phyloP scores from a whole-genome alignment of 2,329 filamentous ascomycete genomes.

The Alternaria incomplexa region DNA sequence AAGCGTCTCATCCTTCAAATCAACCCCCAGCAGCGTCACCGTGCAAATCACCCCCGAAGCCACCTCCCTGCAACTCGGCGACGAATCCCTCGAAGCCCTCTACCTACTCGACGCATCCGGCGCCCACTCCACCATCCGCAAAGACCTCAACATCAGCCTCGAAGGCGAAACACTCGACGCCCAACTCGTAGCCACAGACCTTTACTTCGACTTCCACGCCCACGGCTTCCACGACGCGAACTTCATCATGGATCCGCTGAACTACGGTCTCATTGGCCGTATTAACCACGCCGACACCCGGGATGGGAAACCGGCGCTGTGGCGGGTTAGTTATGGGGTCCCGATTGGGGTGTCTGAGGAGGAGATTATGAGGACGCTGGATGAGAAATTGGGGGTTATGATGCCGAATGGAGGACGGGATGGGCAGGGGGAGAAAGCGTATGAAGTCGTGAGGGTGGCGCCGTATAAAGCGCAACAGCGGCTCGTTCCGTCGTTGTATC shows the following conservation, averaged over 20 bases:
- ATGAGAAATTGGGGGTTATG: constrained; percentile 39
- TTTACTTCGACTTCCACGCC: constrained; percentile 45
- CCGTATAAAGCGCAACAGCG: constrained; percentile 53
- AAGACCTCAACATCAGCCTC: constrained; percentile 26
- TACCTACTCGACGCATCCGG: constrained; percentile 45
- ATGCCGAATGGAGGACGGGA: constrained; percentile 33
- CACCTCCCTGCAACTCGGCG: background rate
- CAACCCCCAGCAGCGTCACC: constrained; percentile 9
- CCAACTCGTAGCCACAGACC: constrained; percentile 49
- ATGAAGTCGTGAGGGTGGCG: constrained; percentile 44
- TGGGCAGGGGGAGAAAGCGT: constrained; percentile 22
- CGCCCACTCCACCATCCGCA: constrained; percentile 29
- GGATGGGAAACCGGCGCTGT: constrained; percentile 33
- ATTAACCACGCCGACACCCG: constrained; percentile 23
- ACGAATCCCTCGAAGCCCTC: constrained; percentile 23
- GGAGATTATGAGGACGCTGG: constrained; percentile 35
- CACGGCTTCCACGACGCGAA: constrained; percentile 51
- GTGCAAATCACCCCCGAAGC: constrained; percentile 14
- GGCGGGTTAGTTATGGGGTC: constrained; percentile 52
- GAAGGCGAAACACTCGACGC: constrained; percentile 44
- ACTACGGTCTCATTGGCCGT: constrained; percentile 48
- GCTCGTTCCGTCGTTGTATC: constrained; percentile 38
- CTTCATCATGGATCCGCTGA: constrained; percentile 47
- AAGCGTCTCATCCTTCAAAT: constrained; percentile 19
- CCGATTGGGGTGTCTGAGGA: constrained; percentile 33